Conservation (phyloP, 345 rosid genomes). For the Geranium rotundifolium region DNA sequence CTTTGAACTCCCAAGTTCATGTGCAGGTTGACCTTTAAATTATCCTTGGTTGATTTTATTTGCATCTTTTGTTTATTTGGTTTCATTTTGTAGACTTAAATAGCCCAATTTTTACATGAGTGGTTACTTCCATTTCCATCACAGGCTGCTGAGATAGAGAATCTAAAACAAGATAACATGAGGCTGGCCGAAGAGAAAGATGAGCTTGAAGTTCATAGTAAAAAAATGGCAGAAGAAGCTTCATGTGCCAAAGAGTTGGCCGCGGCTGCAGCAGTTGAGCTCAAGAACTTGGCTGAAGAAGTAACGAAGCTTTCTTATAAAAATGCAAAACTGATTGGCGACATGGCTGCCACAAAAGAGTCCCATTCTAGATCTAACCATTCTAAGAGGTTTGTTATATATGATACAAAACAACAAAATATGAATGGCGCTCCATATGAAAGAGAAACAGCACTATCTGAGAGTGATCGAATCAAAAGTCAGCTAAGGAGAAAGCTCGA, state of each 20-base stretch:
- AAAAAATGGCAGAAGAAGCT: slow-evolving; percentile 54
- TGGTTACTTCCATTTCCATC: slow-evolving; percentile 4
- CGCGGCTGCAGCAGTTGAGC: slow-evolving; percentile 61
- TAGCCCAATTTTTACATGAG: background rate
- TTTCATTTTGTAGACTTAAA: background rate
- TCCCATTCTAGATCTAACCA: slow-evolving; percentile 20
- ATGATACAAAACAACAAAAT: slow-evolving; percentile 21
- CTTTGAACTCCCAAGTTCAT: slow-evolving; percentile 32
- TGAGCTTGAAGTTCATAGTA: slow-evolving; percentile 39
- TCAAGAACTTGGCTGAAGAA: slow-evolving; percentile 56
- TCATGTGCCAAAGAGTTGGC: slow-evolving; percentile 68
- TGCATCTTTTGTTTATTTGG: slow-evolving; percentile 1
- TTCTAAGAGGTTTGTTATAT: slow-evolving; percentile 18
- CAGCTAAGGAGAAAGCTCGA: slow-evolving; percentile 34
- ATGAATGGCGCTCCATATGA: slow-evolving; percentile 16
- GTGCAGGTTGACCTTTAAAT: slow-evolving; percentile 24
- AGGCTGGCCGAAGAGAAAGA: slow-evolving; percentile 43
- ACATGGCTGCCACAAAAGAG: slow-evolving; percentile 37
- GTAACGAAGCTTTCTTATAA: slow-evolving; percentile 57
- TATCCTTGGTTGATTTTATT: slow-evolving; percentile 1
- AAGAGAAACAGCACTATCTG: slow-evolving; percentile 27
- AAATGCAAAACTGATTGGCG: slow-evolving; percentile 45
- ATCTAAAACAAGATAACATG: slow-evolving; percentile 41
- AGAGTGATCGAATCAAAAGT: slow-evolving; percentile 26
- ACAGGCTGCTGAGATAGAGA: slow-evolving; percentile 50